phyloP scores from a whole-genome alignment of 139 green algal species.

The Picochlorum costavermella region DNA sequence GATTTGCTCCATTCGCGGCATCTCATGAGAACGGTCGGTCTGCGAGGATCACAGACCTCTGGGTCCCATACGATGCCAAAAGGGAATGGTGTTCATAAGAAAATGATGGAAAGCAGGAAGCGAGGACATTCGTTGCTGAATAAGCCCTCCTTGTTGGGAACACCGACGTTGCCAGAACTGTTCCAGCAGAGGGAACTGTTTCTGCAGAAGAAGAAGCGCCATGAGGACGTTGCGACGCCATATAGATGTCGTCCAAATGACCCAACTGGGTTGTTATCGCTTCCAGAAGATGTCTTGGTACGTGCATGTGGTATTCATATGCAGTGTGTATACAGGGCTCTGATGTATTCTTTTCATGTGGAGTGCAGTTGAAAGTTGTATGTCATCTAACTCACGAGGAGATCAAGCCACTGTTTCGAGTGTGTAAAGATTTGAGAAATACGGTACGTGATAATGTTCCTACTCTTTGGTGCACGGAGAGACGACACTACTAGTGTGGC shows the following conservation, averaged over 20 bases:
- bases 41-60: background rate
- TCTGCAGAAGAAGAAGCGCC: slow-evolving; percentile 16
- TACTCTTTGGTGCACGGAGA: background rate
- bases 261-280: slow-evolving; percentile 20
- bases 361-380: slow-evolving; percentile 28
- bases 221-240: slow-evolving; percentile 7
- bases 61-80: background rate
- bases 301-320: background rate
- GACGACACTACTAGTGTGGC: background rate
- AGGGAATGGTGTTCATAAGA: background rate
- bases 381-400: slow-evolving; percentile 38
- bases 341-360: no score
- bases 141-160: background rate
- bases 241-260: slow-evolving; percentile 14
- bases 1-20: slow-evolving; percentile 19
- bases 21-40: slow-evolving; percentile 17
- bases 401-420: slow-evolving; percentile 33
- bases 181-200: slow-evolving; percentile 25
- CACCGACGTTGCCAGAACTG: slow-evolving; percentile 15
- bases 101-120: background rate
- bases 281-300: slow-evolving; percentile 42
- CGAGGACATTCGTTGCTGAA: background rate
- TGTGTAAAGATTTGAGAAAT: slow-evolving; percentile 24
- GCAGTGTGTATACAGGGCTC: no score
- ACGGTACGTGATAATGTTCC: slow-evolving; percentile 12